Conservation (phyloP, 768 basidiomycete species). For the Xerocomellus dryophilus region DNA sequence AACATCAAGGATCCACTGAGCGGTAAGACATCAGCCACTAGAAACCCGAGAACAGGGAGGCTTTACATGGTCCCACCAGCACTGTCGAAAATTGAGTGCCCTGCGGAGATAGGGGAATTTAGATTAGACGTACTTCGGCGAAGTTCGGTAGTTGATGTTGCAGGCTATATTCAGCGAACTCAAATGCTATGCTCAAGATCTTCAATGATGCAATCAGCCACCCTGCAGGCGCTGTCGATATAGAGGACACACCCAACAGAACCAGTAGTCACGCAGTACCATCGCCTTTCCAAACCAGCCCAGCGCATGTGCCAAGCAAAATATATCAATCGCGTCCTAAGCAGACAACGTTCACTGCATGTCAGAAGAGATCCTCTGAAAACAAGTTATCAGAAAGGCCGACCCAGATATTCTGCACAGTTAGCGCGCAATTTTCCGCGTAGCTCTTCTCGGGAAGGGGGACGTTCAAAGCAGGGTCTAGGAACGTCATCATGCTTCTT, state of each 20-base stretch:
- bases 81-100: conserved; percentile 42
- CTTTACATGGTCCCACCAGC: conserved; percentile 92
- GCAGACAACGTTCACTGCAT: not conserved
- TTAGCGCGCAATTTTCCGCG: conserved; percentile 75
- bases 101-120: conserved; percentile 16
- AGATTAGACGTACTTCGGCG: conserved; percentile 58
- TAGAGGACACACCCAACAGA: conserved; percentile 69
- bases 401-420: conserved; percentile 65
- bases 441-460: conserved; percentile 84
- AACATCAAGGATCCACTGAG: conserved; percentile 83
- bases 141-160: conserved; percentile 89
- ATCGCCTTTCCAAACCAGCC: conserved; percentile 93
- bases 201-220: conserved; percentile 30
- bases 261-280: conserved; percentile 90
- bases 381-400: conserved; percentile 11
- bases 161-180: conserved; percentile 84
- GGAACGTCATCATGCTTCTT: conserved; percentile 69
- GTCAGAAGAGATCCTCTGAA: not conserved
- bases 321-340: conserved; percentile 80
- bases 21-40: conserved; percentile 14
- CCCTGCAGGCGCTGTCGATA: not conserved
- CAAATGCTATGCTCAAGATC: conserved; percentile 86
- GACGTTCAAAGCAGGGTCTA: conserved; percentile 69
- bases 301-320: conserved; percentile 79
- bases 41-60: not conserved